Conservation (phyloP, 306 rosid species). For the Vigna mungo region DNA sequence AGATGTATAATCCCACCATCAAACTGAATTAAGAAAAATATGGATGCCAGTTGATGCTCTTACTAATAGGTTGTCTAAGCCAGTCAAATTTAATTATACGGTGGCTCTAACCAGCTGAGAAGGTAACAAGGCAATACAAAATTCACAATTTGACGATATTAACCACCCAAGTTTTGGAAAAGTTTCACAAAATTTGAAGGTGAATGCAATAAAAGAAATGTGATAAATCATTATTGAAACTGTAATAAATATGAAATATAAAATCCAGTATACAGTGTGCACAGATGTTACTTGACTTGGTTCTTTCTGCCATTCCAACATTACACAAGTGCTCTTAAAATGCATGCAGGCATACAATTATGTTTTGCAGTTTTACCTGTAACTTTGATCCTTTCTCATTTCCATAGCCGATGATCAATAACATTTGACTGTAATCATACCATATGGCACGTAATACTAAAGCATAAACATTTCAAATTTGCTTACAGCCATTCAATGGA, state of each 20-base stretch:
- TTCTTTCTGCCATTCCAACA: constrained; percentile 11
- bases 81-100: constrained; percentile 15
- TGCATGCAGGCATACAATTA: not conserved
- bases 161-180: not conserved
- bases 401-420: not conserved
- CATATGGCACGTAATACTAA: not conserved
- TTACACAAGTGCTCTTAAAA: constrained; percentile 8
- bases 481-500: not conserved
- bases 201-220: not conserved
- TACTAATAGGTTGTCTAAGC: not conserved
- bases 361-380: constrained; percentile 25
- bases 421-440: constrained; percentile 28
- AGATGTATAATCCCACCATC: not conserved
- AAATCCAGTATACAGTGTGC: not conserved
- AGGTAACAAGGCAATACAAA: constrained; percentile 25
- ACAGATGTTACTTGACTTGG: not conserved
- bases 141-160: constrained; percentile 3
- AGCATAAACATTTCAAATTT: constrained; percentile 18
- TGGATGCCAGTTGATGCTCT: not conserved
- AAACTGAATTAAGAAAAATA: not conserved
- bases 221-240: not conserved
- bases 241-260: not conserved
- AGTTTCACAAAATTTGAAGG: not conserved
- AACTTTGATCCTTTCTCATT: constrained; percentile 16
- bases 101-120: constrained; percentile 2